Base-by-base conservation (phyloP, 1,284 basidiomycete genomes). In the Cystobasidium pallidum region DNA sequence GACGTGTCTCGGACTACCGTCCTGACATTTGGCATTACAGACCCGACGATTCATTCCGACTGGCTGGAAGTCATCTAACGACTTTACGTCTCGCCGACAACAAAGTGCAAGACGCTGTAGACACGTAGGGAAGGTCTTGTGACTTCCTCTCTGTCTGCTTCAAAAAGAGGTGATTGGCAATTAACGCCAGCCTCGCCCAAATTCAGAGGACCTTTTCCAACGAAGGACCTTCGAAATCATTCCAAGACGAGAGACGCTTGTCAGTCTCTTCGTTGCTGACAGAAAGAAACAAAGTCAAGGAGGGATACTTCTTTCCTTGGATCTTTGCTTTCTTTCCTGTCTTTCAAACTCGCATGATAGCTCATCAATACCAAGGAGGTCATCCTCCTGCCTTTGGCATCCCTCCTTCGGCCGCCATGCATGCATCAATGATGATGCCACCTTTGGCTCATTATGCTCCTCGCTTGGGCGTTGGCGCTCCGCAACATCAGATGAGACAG, bases 311-410 rank as follows among this genome's bases (percentile, higher is more conserved):
- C 15, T 30, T 26, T 36, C 19, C 32, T n/a, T 24, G 54, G 19
- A 32, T 57, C 54, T 57, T 36, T 57, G 10, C 4, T 34, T 55
- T 34, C 54, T 34, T 34, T 11, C 30, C 54, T n/a, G n/a, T n/a
- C n/a, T n/a, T n/a, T 11, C 54, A 34, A 36, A 34, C 8, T 55
- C 54, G 54, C 54, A 57, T 57, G 54, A 57, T 57, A 6, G 54
- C 54, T 17, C 54, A 57, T n/a, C 54, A 57, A 57, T 36, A 57
- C n/a, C 28, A 34, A 36, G 54, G 54, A 57, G 54, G 28, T n/a
- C 54, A 34, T 57, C 54, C 32, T 36, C 54, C 54, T 36, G n/a
- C 54, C 24, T 51, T 51, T 51, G 49, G 49, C 8, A 26, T 51
- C 49, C 54, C 54, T 1, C 54, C 28, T 36, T 32, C 24, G 13